These are phyloP conservation scores for Brassica carinata DNA, from an alignment of 345 rosid genomes.

Conservation along the genomic window DNA sequence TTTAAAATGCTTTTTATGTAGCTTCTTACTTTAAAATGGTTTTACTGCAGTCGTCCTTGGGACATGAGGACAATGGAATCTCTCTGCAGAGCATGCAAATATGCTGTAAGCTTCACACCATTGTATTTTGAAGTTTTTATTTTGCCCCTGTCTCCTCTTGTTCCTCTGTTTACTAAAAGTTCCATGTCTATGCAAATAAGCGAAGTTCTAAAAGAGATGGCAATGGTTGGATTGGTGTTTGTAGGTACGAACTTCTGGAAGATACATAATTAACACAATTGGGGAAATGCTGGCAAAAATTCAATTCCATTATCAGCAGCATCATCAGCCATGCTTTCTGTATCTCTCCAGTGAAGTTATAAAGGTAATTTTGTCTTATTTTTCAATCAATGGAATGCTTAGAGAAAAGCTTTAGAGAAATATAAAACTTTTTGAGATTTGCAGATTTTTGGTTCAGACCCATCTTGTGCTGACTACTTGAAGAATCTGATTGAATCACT, in stretches of 20 bases:
- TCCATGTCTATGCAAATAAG: no score
- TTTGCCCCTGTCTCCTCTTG: no score
- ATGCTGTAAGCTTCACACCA: slow-evolving; percentile 72
- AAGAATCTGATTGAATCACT: slow-evolving; percentile 88
- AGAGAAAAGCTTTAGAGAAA: slow-evolving; percentile 29
- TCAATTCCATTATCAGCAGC: slow-evolving; percentile 84
- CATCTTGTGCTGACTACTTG: slow-evolving; percentile 81
- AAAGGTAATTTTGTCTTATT: slow-evolving; percentile 53
- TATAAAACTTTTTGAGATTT: slow-evolving; percentile 22
- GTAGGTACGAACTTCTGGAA: slow-evolving; percentile 94
- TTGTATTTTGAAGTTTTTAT: not conserved
- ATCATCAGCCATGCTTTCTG: slow-evolving; percentile 98
- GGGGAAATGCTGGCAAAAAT: slow-evolving; percentile 96
- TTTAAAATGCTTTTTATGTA: slow-evolving; percentile 12
- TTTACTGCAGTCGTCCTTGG: slow-evolving; percentile 92
- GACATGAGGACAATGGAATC: slow-evolving; percentile 99
- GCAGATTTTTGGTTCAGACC: slow-evolving; percentile 98
- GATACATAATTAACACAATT: slow-evolving; percentile 87
- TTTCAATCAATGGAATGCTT: not conserved
- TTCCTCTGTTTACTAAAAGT: no score
- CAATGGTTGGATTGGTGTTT: slow-evolving; percentile 32
- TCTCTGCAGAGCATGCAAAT: slow-evolving; percentile 98
- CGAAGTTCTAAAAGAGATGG: not conserved
- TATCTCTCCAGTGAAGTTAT: slow-evolving; percentile 99
- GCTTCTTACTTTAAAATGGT: slow-evolving; percentile 32